Evolutionary conservation across 2,329 filamentous ascomycete genomes (phyloP), one percentile per base, ranked within the genome.

Genomic region (Penicillium sp.): DNA sequence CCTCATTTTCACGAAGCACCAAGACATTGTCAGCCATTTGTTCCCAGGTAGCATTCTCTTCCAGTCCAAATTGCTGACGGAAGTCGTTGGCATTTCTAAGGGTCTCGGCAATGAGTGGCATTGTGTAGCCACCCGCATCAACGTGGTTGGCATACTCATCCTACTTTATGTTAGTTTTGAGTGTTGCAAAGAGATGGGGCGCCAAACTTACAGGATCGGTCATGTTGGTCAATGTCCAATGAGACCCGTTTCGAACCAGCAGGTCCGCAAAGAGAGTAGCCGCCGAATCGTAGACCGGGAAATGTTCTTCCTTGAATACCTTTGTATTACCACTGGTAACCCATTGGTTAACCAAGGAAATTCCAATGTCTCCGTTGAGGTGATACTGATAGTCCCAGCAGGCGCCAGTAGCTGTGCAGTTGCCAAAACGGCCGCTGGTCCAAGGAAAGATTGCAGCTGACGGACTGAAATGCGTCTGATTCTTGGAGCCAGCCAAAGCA

Each of bases 381-480:
- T 87, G 83, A 58, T 87, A 87, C 61, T 87, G 76, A 56, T 87
- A 86, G 63, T 87, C 83, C 57, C 82, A 84, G 63, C 83, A 87
- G 24, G 78, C 75, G 2, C 78, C 78, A 3, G 77, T 79, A 2
- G 72, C 76, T 0, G 84, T 87, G 59, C 83, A 87, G 58, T 87
- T 86, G 2, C 83, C 84, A 59, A 75, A 83, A 6, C 82, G 69
- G 8, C 79, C 82, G 57, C 78, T 79, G 0, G 82, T 86, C 84
- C 84, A 87, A 1, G 83, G 77, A 58, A 78, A 87, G 1, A 82
- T 76, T 0, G 82, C 81, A 19, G 81, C 78, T 6, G 77, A 75
- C 1, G 71, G 64, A 1, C 77, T 77, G 59, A 82, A 84, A 7
- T 67, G 69, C 1, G 78, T 82, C 53, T 75, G 64, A 47, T 81